Conservation (phyloP, 1,284 basidiomycete species). For the Austroboletus niveus region DNA sequence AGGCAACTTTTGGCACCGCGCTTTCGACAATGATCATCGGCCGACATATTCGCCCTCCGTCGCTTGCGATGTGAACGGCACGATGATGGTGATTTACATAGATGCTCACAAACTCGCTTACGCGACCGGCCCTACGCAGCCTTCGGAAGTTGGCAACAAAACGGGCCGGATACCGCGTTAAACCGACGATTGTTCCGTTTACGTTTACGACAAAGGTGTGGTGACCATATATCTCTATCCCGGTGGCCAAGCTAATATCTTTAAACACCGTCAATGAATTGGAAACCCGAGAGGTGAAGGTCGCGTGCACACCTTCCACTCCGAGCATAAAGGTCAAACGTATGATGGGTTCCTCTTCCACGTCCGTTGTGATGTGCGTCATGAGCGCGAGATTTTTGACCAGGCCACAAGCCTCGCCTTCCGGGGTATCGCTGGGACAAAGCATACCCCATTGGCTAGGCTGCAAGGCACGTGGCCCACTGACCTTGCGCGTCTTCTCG, state of each 20-base stretch:
- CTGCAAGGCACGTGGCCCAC: conserved; percentile 95
- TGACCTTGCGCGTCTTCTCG: conserved; percentile 99
- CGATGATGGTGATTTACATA: conserved; percentile 97
- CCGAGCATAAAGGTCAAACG: conserved; percentile 92
- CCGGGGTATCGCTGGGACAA: conserved; percentile 97
- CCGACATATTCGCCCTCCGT: conserved; percentile 97
- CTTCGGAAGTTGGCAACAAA: conserved; percentile 93
- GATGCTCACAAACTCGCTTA: conserved; percentile 96
- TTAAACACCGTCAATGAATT: conserved; percentile 18
- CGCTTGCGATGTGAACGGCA: conserved; percentile 95
- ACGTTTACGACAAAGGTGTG: conserved; percentile 95
- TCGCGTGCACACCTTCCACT: conserved; percentile 71
- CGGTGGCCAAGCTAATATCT: conserved; percentile 94
- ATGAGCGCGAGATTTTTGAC: conserved; percentile 99
- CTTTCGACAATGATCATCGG: conserved; percentile 98
- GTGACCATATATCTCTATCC: conserved; percentile 92
- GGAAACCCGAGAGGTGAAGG: conserved; percentile 9
- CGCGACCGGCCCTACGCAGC: conserved; percentile 85
- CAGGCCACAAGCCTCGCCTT: conserved; percentile 98
- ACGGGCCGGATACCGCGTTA: conserved; percentile 82
- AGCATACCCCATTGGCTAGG: conserved; percentile 99
- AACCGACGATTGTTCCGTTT: conserved; percentile 94
- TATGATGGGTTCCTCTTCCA: conserved; percentile 93
- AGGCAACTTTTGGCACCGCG: conserved; percentile 73
- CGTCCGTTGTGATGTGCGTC: conserved; percentile 99